phyloP scores from a whole-genome alignment of 441 rosid species.

The Adansonia madagascariensis region DNA sequence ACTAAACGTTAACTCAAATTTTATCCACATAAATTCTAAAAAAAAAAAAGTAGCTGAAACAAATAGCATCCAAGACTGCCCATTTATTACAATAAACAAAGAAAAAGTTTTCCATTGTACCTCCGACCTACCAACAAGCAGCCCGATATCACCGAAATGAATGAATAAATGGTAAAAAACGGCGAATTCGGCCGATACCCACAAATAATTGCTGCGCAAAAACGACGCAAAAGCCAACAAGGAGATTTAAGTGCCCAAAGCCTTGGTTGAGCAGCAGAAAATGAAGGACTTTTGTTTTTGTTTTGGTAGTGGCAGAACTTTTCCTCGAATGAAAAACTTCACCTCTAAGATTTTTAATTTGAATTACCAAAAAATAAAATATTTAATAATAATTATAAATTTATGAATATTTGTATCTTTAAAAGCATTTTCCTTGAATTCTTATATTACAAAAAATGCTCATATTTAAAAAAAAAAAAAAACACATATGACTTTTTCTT shows the following conservation, averaged over 20 bases:
- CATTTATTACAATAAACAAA: conserved; percentile 17
- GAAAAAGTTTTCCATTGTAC: conserved; percentile 32
- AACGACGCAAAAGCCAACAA: not conserved
- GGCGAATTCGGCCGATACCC: conserved; percentile 15
- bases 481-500: not conserved
- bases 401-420: not conserved
- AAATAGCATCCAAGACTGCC: conserved; percentile 6
- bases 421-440: not conserved
- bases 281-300: not conserved
- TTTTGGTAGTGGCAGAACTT: not conserved
- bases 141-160: conserved; percentile 22
- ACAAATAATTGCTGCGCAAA: not conserved
- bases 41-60: conserved; percentile 11
- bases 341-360: not conserved
- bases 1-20: conserved; percentile 10
- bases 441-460: too few species aligned
- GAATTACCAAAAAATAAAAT: not conserved
- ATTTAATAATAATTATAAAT: too few species aligned
- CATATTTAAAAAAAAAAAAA: not conserved
- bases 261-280: not conserved
- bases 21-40: not conserved
- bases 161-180: conserved; percentile 8
- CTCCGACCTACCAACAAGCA: conserved; percentile 37
- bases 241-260: not conserved
- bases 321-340: not conserved